Conservation (phyloP, 352 stramenopile genomes). For the Globisporangium nunn region DNA sequence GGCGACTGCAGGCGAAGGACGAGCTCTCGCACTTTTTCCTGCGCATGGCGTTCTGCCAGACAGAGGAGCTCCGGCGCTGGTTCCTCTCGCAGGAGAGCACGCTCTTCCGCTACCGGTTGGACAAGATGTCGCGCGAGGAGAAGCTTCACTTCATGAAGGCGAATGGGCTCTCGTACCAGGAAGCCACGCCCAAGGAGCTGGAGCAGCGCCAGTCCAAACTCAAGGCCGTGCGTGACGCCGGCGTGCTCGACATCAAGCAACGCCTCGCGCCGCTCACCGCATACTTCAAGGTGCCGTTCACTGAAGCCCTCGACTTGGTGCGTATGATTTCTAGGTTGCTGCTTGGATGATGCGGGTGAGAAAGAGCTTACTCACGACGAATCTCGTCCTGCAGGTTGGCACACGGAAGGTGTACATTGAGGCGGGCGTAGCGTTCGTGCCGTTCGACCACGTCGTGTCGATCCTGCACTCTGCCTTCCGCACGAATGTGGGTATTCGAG, state of each 20-base stretch:
- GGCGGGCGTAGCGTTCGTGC: conserved; percentile 93
- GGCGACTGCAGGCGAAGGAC: conserved; percentile 65
- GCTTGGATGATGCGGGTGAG: too few species aligned
- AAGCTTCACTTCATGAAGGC: conserved; percentile 86
- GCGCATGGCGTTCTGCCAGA: conserved; percentile 95
- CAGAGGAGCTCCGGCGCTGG: conserved; percentile 96
- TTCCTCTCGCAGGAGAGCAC: conserved; percentile 94
- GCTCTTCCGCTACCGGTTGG: conserved; percentile 90
- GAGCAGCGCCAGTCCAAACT: conserved; percentile 52
- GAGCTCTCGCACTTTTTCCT: conserved; percentile 97
- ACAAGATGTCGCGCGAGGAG: conserved; percentile 87
- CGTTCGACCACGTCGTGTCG: conserved; percentile 90
- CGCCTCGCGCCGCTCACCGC: conserved; percentile 41
- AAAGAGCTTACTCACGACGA: not conserved
- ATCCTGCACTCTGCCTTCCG: conserved; percentile 93
- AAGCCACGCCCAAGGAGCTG: conserved; percentile 60
- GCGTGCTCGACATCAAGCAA: conserved; percentile 34
- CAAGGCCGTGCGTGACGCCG: conserved; percentile 62
- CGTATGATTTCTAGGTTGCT: conserved; percentile 1
- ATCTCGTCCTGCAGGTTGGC: conserved; percentile 23
- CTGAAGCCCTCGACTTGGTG: conserved; percentile 93
- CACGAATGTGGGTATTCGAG: conserved; percentile 38
- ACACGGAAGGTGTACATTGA: conserved; percentile 92
- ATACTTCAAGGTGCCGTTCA: conserved; percentile 98
- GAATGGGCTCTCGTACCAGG: conserved; percentile 74